phyloP scores from a whole-genome alignment of 805 yeast species.

The Yamadazyma laniorum region DNA sequence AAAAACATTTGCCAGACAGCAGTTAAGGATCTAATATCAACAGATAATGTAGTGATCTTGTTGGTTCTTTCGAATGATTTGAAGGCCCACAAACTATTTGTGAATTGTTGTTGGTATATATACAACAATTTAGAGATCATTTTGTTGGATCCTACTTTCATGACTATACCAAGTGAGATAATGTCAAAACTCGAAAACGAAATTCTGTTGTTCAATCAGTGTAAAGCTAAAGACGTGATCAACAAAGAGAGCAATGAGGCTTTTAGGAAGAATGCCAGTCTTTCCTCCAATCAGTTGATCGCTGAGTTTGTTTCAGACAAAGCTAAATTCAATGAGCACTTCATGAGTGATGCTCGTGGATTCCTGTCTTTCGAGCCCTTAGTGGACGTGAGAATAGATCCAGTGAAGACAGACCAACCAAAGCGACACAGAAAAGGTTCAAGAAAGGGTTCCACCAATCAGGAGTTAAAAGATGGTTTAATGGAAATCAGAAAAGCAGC shows the following conservation, averaged over 20 bases:
- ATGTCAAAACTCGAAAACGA: conserved; percentile 27
- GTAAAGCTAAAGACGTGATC: conserved; percentile 23
- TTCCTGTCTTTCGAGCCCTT: conserved; percentile 33
- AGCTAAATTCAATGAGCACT: conserved; percentile 25
- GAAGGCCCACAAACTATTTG: conserved; percentile 53
- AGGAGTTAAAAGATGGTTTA: conserved; percentile 16
- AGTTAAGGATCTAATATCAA: conserved; percentile 51
- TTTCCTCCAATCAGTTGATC: conserved; percentile 18
- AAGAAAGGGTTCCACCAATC: conserved; percentile 21
- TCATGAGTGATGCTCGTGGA: conserved; percentile 36
- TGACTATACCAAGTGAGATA: conserved; percentile 27
- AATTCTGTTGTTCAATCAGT: conserved; percentile 25
- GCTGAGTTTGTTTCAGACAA: conserved; percentile 21
- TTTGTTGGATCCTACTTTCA: conserved; percentile 44
- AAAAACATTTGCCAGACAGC: conserved; percentile 61
- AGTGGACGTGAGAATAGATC: conserved; percentile 29
- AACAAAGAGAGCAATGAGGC: conserved; percentile 10
- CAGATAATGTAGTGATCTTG: conserved; percentile 60
- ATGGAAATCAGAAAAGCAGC: conserved; percentile 24
- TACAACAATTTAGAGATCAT: conserved; percentile 62
- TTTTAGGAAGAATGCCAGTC: neutral
- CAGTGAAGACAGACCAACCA: conserved; percentile 13
- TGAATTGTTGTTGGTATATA: conserved; percentile 65
- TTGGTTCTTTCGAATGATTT: conserved; percentile 52
- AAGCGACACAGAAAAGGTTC: conserved; percentile 20